Conservation (phyloP, 805 yeast genomes). For the Wickerhamiella azymoides region DNA sequence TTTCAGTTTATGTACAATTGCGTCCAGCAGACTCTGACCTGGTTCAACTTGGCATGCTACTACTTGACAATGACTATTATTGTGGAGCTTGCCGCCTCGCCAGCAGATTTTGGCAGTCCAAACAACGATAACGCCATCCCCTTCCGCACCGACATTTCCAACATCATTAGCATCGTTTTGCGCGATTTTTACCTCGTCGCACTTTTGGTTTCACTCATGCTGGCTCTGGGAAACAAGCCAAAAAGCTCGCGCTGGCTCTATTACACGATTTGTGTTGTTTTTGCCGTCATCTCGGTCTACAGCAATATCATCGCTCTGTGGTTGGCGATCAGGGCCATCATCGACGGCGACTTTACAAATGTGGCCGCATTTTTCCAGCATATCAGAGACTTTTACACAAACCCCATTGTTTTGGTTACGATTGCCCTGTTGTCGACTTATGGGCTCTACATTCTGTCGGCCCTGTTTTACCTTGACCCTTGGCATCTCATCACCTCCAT, state of each 20-base stretch:
- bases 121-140: constrained; percentile 30
- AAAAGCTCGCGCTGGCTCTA: constrained; percentile 45
- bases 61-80: constrained; percentile 50
- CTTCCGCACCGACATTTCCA: constrained; percentile 22
- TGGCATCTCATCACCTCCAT: constrained; percentile 53
- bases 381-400: constrained; percentile 21
- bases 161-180: constrained; percentile 37
- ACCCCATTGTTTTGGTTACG: constrained; percentile 40
- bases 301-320: constrained; percentile 44
- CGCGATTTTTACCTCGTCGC: constrained; percentile 44
- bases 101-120: constrained; percentile 31
- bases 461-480: constrained; percentile 47
- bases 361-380: constrained; percentile 18
- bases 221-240: constrained; percentile 53
- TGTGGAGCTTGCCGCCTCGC: constrained; percentile 33
- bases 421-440: constrained; percentile 49
- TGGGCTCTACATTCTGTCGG: constrained; percentile 45
- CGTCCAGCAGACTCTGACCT: constrained; percentile 39
- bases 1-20: constrained; percentile 44
- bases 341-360: constrained; percentile 21
- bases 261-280: constrained; percentile 38
- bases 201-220: constrained; percentile 43
- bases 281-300: constrained; percentile 48
- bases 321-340: constrained; percentile 38
- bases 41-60: constrained; percentile 53